Percentiles rank a stretch among this genome's conserved stretches.
These are phyloP conservation scores for Trypanosoma scelopori DNA, from an alignment of 208 protist species.

Conservation along the genomic window DNA sequence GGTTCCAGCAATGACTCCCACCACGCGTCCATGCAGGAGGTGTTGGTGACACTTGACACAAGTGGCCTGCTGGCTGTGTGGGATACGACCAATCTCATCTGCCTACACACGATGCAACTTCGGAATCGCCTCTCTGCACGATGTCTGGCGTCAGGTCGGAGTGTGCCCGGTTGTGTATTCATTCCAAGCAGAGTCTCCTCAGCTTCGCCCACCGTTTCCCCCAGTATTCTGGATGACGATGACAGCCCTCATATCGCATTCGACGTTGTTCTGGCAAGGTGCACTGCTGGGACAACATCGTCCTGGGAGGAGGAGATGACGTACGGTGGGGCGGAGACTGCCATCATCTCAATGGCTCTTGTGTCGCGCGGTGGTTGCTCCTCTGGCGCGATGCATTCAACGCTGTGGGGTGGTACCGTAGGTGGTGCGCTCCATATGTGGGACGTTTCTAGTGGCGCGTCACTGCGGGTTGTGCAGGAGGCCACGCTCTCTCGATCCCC, in stretches of 20 bases:
- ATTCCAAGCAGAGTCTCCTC: constrained; percentile 3
- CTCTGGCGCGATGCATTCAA: neutral
- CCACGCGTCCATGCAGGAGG: neutral
- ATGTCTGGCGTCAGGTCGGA: neutral
- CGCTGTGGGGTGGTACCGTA: constrained; percentile 43
- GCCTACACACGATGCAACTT: neutral
- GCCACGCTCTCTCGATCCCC: constrained; percentile 23
- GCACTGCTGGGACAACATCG: neutral
- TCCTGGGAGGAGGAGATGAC: constrained; percentile 2
- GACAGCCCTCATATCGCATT: neutral
- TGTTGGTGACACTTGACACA: constrained; percentile 32
- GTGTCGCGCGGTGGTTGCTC: neutral
- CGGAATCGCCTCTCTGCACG: neutral
- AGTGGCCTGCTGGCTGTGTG: constrained; percentile 39
- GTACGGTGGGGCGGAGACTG: constrained; percentile 3
- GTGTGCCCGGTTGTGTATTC: constrained; percentile 7
- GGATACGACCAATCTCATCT: constrained; percentile 5
- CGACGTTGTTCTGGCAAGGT: neutral
- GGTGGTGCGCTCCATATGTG: constrained; percentile 41
- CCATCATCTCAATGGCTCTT: constrained; percentile 22
- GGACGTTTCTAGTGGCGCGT: constrained; percentile 25
- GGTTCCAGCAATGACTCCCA: neutral
- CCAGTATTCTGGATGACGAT: neutral
- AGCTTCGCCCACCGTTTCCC: neutral
- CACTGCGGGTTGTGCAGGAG: constrained; percentile 30